Evolutionary conservation across 257 asterid genomes (phyloP).

Genomic region (Solanum dulcamara): DNA sequence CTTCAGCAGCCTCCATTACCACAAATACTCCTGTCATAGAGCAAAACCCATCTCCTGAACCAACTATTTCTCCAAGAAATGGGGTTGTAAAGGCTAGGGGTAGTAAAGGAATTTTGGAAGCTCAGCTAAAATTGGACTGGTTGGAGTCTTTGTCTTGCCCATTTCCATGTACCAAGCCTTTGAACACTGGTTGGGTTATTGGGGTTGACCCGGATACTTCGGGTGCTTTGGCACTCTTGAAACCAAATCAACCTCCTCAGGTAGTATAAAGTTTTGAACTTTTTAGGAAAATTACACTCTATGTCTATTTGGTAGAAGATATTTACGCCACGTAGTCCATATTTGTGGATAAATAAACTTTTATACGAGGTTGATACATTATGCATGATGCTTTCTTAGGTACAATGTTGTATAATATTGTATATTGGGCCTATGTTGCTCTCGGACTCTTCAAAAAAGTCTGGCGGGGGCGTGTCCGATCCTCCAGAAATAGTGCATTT

Average conservation of each 20-base stretch:
- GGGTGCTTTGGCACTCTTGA: constrained; percentile 68
- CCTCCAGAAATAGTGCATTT: background rate
- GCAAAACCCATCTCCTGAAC: constrained; percentile 9
- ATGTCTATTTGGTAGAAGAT: too few species aligned
- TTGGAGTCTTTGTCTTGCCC: constrained; percentile 58
- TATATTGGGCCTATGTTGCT: background rate
- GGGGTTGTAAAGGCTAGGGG: constrained; percentile 9
- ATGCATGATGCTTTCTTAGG: background rate
- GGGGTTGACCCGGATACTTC: constrained; percentile 74
- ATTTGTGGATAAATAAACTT: background rate
- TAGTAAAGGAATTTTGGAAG: constrained; percentile 21
- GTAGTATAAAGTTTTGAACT: constrained; percentile 2
- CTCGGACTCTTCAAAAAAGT: background rate
- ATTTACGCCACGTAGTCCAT: background rate
- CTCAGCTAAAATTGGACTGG: constrained; percentile 44
- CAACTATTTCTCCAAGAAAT: constrained; percentile 15
- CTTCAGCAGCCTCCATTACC: constrained; percentile 3
- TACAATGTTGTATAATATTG: too few species aligned
- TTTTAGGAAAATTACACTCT: background rate
- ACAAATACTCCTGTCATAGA: background rate
- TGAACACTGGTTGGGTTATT: constrained; percentile 39
- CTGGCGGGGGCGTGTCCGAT: background rate
- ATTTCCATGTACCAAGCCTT: constrained; percentile 14
- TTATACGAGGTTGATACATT: too few species aligned
- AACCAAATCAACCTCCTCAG: constrained; percentile 52